These are phyloP conservation scores for Podaxis mareebaensis DNA, from an alignment of 768 basidiomycete genomes.

Conservation along the genomic window DNA sequence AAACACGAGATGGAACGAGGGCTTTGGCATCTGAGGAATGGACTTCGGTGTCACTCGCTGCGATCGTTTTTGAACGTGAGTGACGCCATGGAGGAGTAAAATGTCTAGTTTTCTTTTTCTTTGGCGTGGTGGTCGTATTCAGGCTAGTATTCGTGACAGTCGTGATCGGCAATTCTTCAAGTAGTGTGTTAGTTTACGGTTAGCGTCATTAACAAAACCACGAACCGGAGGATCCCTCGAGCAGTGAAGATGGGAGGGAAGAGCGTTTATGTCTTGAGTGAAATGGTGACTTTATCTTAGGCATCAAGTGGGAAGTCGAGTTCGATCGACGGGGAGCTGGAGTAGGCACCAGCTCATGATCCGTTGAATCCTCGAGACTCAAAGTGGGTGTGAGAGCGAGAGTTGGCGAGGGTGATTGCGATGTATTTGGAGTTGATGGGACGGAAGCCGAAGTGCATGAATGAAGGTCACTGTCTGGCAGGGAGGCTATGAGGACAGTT, in stretches of 20 bases:
- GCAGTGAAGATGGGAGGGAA: background rate
- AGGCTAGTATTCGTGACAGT: background rate
- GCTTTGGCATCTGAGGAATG: constrained; percentile 14
- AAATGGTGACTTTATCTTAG: constrained; percentile 13
- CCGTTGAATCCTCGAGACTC: constrained; percentile 13
- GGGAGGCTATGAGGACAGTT: background rate
- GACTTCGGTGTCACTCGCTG: constrained; percentile 19
- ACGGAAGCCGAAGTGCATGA: background rate
- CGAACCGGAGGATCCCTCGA: background rate
- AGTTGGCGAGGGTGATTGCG: constrained; percentile 15
- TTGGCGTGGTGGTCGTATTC: background rate
- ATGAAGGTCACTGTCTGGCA: background rate
- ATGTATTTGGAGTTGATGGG: background rate
- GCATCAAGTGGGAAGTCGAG: constrained; percentile 15
- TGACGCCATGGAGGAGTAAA: constrained; percentile 1
- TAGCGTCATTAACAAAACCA: background rate
- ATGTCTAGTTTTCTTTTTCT: background rate
- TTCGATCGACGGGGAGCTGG: background rate
- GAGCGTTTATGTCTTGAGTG: constrained; percentile 3
- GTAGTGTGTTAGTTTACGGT: background rate
- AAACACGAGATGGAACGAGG: constrained; percentile 20
- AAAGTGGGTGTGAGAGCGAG: constrained; percentile 15
- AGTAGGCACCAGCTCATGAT: background rate
- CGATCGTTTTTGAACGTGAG: constrained; percentile 3
- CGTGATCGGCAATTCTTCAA: background rate